Base-by-base conservation (phyloP, 176 grass and related monocot genomes). In the Tuctoria greenei region DNA sequence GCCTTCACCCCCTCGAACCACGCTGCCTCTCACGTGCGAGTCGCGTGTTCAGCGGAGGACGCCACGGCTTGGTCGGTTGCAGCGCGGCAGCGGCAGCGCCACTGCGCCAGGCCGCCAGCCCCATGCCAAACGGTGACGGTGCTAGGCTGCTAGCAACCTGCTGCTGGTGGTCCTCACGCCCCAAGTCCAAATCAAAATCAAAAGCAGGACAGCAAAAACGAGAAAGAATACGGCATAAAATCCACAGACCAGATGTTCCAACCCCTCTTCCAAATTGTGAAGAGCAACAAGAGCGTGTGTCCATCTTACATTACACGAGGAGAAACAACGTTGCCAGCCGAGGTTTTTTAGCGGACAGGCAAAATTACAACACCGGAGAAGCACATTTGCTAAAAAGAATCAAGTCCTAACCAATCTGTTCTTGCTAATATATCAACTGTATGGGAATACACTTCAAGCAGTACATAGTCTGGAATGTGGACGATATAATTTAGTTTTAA, bases 401-500 rank as follows among this genome's bases (percentile, higher is more conserved):
- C 26, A 51, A 37, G 20, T 64, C 44, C 82, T 76, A 72, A 44
- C 45, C 39, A 24, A 54, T 69, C 43, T 71, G 44, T 77, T 51
- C 73, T 46, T 35, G 65, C 43, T 77, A 77, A 84, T 71, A 23
- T 71, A 77, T 41, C 60, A 44, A 21, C 72, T 56, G 20, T 78
- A 18, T 1, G 60, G 39, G 46, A 52, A 63, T 62, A 47, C 31
- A 25, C 11, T 27, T 15, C 58, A 46, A 46, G 17, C 5, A 23
- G 26, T 60, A 69, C 65, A 76, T 13, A 77, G 55, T 27, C 74
- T 42, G 66, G 57, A 73, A 79, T 79, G 75, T 71, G 75, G 67
- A 85, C 18, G 9, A 71, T 69, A 71, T 66, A 79, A 40, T 17
- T 66, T 38, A 20, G 24, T 69, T 76, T 58, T 84, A 73, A 85